These are phyloP conservation scores for Hypoxylon sp. DNA, from an alignment of 2,329 filamentous ascomycete species.

Conservation along the genomic window DNA sequence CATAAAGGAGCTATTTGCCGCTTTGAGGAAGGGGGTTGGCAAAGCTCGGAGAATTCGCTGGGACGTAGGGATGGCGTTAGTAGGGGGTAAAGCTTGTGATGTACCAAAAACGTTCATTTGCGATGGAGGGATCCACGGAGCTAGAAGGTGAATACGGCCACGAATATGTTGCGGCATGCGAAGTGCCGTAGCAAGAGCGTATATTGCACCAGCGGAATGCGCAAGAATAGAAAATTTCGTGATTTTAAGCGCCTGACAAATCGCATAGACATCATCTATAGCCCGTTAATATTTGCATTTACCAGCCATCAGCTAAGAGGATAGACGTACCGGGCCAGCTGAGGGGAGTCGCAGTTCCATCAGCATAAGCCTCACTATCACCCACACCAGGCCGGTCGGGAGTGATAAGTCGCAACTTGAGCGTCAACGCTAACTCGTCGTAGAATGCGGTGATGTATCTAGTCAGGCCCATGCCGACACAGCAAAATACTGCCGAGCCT, in stretches of 20 bases:
- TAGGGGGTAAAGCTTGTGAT: conserved; percentile 80
- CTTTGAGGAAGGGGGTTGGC: conserved; percentile 90
- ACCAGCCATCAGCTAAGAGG: neutral
- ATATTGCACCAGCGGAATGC: conserved; percentile 97
- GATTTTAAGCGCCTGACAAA: conserved; percentile 91
- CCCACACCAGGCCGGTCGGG: conserved; percentile 95
- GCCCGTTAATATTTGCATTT: conserved; percentile 47
- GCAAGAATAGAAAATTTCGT: conserved; percentile 96
- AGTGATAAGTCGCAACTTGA: conserved; percentile 91
- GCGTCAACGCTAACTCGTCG: conserved; percentile 89
- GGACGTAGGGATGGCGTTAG: conserved; percentile 88
- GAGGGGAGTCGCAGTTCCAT: conserved; percentile 86
- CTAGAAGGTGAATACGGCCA: conserved; percentile 91
- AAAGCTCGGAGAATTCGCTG: conserved; percentile 91
- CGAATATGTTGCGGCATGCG: conserved; percentile 97
- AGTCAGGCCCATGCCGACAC: conserved; percentile 97
- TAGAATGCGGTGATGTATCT: conserved; percentile 97
- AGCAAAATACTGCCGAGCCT: conserved; percentile 93
- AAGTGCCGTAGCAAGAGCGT: conserved; percentile 92
- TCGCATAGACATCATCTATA: conserved; percentile 85
- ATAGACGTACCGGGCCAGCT: conserved; percentile 86
- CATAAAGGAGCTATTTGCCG: conserved; percentile 96
- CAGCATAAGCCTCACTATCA: conserved; percentile 86
- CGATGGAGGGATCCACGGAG: conserved; percentile 97
- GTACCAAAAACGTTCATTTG: conserved; percentile 85